Evolutionary conservation across 2,329 filamentous ascomycete species (phyloP).

Genomic region (Sclerotinia minor): DNA sequence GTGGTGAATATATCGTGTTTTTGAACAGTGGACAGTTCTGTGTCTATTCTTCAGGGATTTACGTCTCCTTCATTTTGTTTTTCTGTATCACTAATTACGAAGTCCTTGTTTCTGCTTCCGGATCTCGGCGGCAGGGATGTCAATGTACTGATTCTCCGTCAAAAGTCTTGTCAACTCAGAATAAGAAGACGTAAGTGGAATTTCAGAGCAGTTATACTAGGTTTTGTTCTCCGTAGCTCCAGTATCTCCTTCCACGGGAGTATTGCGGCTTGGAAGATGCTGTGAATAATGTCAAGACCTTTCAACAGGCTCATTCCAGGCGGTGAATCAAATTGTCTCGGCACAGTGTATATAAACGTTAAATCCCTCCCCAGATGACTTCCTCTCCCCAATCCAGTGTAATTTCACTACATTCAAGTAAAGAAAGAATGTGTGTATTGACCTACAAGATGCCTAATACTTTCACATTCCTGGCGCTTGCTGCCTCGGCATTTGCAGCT

Average conservation of each 20-base stretch:
- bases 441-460: not conserved
- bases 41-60: too few species aligned
- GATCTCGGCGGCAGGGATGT: not conserved
- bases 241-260: too few species aligned
- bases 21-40: too few species aligned
- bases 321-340: not conserved
- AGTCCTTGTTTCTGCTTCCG: not conserved
- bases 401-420: not conserved
- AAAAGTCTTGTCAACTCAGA: not conserved
- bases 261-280: not conserved
- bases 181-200: not conserved
- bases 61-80: not conserved
- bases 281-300: not conserved
- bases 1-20: too few species aligned
- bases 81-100: not conserved
- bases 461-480: not conserved
- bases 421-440: not conserved
- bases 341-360: not conserved
- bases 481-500: constrained; percentile 16
- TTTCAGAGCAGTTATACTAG: not conserved
- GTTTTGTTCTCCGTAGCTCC: not conserved
- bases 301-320: not conserved
- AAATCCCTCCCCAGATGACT: not conserved
- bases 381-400: not conserved
- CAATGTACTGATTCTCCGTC: not conserved